These are phyloP conservation scores for Suhomyces kilbournensis DNA, from an alignment of 805 yeast species.

Conservation along the genomic window DNA sequence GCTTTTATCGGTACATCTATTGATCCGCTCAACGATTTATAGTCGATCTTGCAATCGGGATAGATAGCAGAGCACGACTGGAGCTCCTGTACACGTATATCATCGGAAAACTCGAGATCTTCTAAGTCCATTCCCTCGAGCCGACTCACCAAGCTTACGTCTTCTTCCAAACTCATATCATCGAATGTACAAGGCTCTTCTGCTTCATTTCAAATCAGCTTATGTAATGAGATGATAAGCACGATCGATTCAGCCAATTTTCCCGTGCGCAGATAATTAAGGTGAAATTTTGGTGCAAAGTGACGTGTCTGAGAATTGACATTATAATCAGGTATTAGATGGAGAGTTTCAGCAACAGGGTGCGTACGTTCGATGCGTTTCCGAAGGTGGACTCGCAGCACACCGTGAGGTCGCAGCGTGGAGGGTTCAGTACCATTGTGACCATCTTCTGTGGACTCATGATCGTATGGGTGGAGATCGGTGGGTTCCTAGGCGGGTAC, in stretches of 20 bases:
- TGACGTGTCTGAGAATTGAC: not conserved
- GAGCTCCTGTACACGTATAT: conserved; percentile 35
- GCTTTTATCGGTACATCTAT: conserved; percentile 24
- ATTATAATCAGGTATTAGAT: conserved; percentile 12
- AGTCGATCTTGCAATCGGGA: conserved; percentile 27
- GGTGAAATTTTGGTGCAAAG: not conserved
- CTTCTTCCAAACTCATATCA: not conserved
- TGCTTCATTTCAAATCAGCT: not conserved
- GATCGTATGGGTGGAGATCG: conserved; percentile 79
- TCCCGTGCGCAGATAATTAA: not conserved
- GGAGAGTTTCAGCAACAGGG: conserved; percentile 35
- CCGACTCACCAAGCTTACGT: not conserved
- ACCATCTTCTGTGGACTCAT: conserved; percentile 62
- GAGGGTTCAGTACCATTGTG: conserved; percentile 68
- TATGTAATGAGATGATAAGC: too few relatives aligned
- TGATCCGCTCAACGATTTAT: conserved; percentile 16
- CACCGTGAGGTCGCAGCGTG: conserved; percentile 69
- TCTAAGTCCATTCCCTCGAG: not conserved
- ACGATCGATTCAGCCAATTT: too few relatives aligned
- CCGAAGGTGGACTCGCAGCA: conserved; percentile 51
- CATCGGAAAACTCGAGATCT: conserved; percentile 14
- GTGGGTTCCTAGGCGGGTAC: conserved; percentile 79
- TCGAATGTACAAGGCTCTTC: not conserved
- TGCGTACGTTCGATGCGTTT: conserved; percentile 48
- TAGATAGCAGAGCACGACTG: conserved; percentile 40